Percentiles rank a stretch among this genome's conserved stretches.
phyloP scores from a whole-genome alignment of 352 stramenopile species.

The Pythium phragmiticola region DNA sequence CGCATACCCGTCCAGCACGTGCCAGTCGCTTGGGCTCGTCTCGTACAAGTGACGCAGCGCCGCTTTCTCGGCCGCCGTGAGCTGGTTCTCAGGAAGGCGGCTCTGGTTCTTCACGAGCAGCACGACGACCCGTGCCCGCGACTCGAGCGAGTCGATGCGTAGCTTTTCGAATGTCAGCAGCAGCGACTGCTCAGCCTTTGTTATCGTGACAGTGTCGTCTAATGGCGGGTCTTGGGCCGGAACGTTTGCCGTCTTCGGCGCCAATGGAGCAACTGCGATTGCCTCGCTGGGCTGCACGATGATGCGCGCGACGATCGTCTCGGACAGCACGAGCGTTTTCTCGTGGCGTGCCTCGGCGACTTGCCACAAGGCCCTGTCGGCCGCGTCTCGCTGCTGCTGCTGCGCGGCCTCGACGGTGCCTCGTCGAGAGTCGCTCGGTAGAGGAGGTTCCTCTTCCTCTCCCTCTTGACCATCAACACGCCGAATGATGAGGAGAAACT shows the following conservation, averaged over 20 bases:
- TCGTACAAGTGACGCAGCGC: conserved; percentile 20
- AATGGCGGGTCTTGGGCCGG: too few relatives aligned
- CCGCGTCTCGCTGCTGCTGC: conserved; percentile 4
- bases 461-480: background rate
- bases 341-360: conserved; percentile 22
- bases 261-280: too few relatives aligned
- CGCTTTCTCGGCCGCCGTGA: conserved; percentile 25
- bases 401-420: background rate
- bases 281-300: background rate
- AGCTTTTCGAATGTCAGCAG: background rate
- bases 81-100: conserved; percentile 22
- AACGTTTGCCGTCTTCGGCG: too few relatives aligned
- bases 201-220: too few relatives aligned
- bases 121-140: conserved; percentile 27
- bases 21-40: conserved; percentile 2
- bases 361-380: conserved; percentile 34
- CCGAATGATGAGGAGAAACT: conserved; percentile 34
- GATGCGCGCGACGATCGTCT: conserved; percentile 34
- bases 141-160: conserved; percentile 23
- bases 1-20: conserved; percentile 5
- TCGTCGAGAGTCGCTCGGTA: background rate
- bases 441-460: background rate
- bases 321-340: conserved; percentile 32
- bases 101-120: conserved; percentile 55
- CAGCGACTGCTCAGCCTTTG: too few relatives aligned